These are phyloP conservation scores for Acanthamoeba sp. DNA, from an alignment of 208 protist genomes.

Conservation along the genomic window DNA sequence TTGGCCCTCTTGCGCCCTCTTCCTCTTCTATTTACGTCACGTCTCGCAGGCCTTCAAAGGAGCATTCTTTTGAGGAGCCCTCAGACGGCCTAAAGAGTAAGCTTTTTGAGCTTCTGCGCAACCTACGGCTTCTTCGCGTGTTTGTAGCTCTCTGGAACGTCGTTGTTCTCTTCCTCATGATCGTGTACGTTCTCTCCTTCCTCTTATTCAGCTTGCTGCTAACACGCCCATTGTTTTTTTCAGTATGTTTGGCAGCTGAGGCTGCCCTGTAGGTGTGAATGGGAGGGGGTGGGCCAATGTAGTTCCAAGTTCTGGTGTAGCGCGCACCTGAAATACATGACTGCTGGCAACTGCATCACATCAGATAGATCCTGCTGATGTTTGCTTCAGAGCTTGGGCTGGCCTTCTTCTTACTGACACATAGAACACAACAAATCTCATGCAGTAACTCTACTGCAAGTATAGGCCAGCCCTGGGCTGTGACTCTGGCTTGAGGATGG, in stretches of 20 bases:
- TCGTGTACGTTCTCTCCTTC: constrained; percentile 5
- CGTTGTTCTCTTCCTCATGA: constrained; percentile 53
- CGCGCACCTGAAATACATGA: too few species aligned
- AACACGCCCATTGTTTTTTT: not conserved
- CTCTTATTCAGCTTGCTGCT: not conserved
- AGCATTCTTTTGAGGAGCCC: constrained; percentile 53
- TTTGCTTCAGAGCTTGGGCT: too few species aligned
- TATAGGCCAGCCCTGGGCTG: too few species aligned
- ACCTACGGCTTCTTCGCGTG: constrained; percentile 38
- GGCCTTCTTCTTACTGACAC: too few species aligned
- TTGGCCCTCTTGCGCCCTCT: not conserved
- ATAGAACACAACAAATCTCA: too few species aligned
- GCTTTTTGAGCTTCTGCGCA: constrained; percentile 13
- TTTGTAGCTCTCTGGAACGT: constrained; percentile 63
- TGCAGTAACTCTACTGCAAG: too few species aligned
- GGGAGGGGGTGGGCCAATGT: too few species aligned
- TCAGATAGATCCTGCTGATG: too few species aligned
- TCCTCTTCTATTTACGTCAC: not conserved
- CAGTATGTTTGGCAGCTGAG: constrained; percentile 13
- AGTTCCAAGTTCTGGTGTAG: too few species aligned
- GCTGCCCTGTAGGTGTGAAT: too few species aligned
- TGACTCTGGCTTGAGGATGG: too few species aligned
- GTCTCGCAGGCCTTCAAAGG: not conserved
- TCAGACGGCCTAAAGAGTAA: not conserved
- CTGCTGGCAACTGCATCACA: too few species aligned